These are phyloP conservation scores for Plenodomus biglobosus DNA, from an alignment of 2,329 filamentous ascomycete species.

Conservation along the genomic window DNA sequence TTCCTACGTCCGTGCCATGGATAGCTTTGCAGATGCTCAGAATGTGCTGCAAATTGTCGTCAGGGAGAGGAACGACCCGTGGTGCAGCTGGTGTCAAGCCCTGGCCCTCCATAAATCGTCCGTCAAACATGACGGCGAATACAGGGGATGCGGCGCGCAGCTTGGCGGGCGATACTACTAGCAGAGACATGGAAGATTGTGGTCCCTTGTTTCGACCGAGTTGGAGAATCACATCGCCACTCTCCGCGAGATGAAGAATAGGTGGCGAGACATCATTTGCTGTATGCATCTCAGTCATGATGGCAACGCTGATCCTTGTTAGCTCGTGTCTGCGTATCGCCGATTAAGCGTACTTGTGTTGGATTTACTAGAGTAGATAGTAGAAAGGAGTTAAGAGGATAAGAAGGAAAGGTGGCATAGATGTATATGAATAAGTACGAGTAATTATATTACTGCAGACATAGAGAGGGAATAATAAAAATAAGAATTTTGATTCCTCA, in stretches of 20 bases:
- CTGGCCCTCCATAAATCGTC: not conserved
- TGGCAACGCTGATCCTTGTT: not conserved
- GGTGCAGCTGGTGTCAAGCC: not conserved
- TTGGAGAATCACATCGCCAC: slow-evolving; percentile 11
- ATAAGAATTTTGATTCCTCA: no score
- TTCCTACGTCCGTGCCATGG: not conserved
- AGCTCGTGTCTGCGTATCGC: not conserved
- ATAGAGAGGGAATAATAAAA: no score
- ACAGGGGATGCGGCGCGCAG: slow-evolving; percentile 10
- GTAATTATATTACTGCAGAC: no score
- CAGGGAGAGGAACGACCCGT: no score
- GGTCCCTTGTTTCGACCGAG: not conserved
- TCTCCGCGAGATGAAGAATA: slow-evolving; percentile 1
- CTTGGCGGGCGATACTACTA: not conserved
- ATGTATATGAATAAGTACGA: no score
- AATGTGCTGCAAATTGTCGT: not conserved
- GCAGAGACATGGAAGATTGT: slow-evolving; percentile 9
- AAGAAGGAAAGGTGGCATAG: no score
- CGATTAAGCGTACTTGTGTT: no score
- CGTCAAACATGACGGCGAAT: slow-evolving; percentile 5
- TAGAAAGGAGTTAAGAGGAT: no score
- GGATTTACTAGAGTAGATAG: no score
- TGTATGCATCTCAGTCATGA: not conserved
- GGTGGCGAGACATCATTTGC: not conserved
- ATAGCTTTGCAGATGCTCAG: not conserved